These are phyloP conservation scores for Eutrema japonicum DNA, from an alignment of 345 rosid genomes.

Conservation along the genomic window DNA sequence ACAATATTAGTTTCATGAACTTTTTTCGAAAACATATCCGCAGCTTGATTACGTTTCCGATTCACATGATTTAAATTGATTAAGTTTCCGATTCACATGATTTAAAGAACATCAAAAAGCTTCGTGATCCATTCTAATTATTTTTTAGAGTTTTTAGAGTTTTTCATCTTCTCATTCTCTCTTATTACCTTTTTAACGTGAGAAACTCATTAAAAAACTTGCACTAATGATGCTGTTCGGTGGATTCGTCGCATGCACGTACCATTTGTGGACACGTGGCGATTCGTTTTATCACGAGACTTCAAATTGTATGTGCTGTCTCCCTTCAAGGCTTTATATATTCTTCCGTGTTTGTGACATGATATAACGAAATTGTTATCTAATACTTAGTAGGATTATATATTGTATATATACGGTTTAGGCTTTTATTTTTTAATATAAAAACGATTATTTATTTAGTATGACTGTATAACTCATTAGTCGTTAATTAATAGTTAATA, in stretches of 20 bases:
- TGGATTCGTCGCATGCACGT: constrained; percentile 38
- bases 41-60: too few relatives aligned
- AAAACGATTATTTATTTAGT: not conserved
- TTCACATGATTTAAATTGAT: too few relatives aligned
- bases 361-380: not conserved
- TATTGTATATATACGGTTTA: not conserved
- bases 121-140: too few relatives aligned
- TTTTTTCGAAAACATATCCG: too few relatives aligned
- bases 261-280: constrained; percentile 28
- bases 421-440: not conserved
- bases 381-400: not conserved
- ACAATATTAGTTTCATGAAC: too few relatives aligned
- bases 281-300: constrained; percentile 21
- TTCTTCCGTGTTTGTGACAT: constrained; percentile 35
- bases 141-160: too few relatives aligned
- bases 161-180: too few relatives aligned
- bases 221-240: constrained; percentile 13
- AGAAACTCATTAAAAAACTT: too few relatives aligned
- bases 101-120: too few relatives aligned
- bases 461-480: not conserved
- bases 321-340: constrained; percentile 17
- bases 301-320: constrained; percentile 18
- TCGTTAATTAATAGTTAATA: not conserved
- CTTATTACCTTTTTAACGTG: too few relatives aligned
- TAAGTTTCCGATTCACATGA: too few relatives aligned